phyloP scores from a whole-genome alignment of 495 filamentous ascomycete species.

The Haplographium delicatum region DNA sequence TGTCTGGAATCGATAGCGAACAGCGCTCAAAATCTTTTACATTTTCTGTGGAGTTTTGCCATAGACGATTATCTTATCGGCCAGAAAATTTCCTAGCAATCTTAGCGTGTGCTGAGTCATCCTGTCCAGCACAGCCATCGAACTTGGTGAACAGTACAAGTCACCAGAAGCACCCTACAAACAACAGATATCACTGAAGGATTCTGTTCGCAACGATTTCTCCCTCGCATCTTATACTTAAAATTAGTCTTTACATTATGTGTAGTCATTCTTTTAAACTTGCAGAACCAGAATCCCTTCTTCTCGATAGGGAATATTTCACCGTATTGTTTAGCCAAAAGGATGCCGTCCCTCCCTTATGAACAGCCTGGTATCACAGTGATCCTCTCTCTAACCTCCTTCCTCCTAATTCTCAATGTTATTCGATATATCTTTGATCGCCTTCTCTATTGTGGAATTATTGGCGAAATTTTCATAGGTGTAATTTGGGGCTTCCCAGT shows the following conservation, averaged over 20 bases:
- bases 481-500: slow-evolving; percentile 64
- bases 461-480: slow-evolving; percentile 71
- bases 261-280: neutral
- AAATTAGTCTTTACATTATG: no score
- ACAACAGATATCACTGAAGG: no score
- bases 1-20: neutral
- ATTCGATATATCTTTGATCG: slow-evolving; percentile 53
- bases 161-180: no score
- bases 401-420: slow-evolving; percentile 61
- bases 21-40: neutral
- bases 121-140: no score
- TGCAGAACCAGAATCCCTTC: neutral
- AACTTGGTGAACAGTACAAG: no score
- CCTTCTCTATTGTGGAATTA: slow-evolving; percentile 62
- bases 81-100: neutral
- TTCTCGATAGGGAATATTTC: neutral
- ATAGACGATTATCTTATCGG: neutral
- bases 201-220: no score
- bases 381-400: slow-evolving; percentile 57
- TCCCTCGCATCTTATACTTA: no score
- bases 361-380: slow-evolving; percentile 53
- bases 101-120: neutral
- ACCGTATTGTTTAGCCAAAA: neutral
- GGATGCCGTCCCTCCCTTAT: slow-evolving; percentile 41
- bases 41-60: neutral